Base-by-base conservation (phyloP, 1,139 yeast genomes). In the Sugiyamaella pinicola region DNA sequence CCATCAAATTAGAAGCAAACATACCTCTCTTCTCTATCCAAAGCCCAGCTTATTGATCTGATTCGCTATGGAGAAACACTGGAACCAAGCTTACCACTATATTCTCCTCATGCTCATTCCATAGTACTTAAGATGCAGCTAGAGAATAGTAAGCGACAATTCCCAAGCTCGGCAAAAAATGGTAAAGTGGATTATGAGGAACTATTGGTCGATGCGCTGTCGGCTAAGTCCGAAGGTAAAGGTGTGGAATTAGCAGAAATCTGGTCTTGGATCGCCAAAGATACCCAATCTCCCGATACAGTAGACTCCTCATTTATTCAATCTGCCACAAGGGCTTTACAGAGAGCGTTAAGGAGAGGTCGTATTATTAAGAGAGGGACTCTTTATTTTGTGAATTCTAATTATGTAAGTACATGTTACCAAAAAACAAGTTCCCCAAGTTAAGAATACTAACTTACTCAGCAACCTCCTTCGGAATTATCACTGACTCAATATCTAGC, bases 41-140 rank as follows among this genome's bases (percentile, higher is more conserved):
- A 67, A 43, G 69, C 74, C 2, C 78, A 74, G 60, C 68, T 74
- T 19, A 70, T 74, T 2, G 76, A 74, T 46, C 65, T 74, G 39
- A 62, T 74, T 13, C 67, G 67, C 45, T 71, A 62, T 45, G 73
- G 74, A 2, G 74, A 71, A 44, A 68, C 71, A 12, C 55, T 68
- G 17, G 67, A 69, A 43, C 71, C 74, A 8, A 64, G 62, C 19
- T 62, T 71, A 26, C 74, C 74, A 9, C 56, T 71, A 13, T 71
- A 69, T 51, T 68, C 74, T 26, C 72, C 73, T 1, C 64, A 69
- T 45, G 64, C 73, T 4, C 68, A 67, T 41, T 58, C 66, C 6
- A 65, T 67, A 19, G 74, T 69, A 15, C 65, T 69, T 38, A 62
- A 65, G 47, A 65, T 70, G 61, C 70, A 70, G 58, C 67, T 68